phyloP scores from a whole-genome alignment of 2,329 filamentous ascomycete species.

The Pestalotiopsis sp. region DNA sequence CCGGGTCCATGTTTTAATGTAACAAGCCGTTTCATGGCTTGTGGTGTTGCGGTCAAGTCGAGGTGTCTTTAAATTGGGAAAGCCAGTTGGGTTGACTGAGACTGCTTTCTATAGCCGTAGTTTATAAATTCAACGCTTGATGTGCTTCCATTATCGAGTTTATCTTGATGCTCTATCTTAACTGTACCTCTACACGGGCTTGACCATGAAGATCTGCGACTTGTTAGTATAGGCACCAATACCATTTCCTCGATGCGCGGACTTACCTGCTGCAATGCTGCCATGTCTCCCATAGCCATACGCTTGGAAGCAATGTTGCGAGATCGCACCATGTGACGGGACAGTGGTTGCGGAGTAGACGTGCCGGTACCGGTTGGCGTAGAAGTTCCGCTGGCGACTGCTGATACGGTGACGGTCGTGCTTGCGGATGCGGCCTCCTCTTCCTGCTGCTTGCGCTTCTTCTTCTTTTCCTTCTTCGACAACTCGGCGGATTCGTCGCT shows the following conservation, averaged over 20 bases:
- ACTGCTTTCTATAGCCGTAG: not conserved
- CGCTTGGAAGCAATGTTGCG: constrained; percentile 89
- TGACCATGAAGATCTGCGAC: constrained; percentile 35
- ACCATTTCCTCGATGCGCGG: not conserved
- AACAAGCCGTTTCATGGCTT: too few relatives aligned
- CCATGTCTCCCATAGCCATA: constrained; percentile 77
- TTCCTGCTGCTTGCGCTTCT: constrained; percentile 50
- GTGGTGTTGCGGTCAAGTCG: too few relatives aligned
- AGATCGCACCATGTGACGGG: constrained; percentile 74
- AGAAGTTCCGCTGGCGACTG: constrained; percentile 35
- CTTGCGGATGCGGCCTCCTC: constrained; percentile 28
- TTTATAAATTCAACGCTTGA: not conserved
- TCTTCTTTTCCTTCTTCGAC: constrained; percentile 39
- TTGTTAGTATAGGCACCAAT: constrained; percentile 19
- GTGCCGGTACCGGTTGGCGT: constrained; percentile 44
- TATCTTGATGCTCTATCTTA: constrained; percentile 9
- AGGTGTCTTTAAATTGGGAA: too few relatives aligned
- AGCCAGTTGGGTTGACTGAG: not conserved
- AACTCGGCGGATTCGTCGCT: not conserved
- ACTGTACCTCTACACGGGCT: constrained; percentile 26
- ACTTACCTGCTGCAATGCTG: constrained; percentile 82
- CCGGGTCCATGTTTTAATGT: too few relatives aligned
- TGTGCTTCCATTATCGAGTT: not conserved
- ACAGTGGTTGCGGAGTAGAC: constrained; percentile 50
- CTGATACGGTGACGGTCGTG: constrained; percentile 15